A percentile compares a stretch with the other conserved stretches of the same genome.
phyloP scores from a whole-genome alignment of 768 basidiomycete genomes.

The Podaxis mareebaensis region DNA sequence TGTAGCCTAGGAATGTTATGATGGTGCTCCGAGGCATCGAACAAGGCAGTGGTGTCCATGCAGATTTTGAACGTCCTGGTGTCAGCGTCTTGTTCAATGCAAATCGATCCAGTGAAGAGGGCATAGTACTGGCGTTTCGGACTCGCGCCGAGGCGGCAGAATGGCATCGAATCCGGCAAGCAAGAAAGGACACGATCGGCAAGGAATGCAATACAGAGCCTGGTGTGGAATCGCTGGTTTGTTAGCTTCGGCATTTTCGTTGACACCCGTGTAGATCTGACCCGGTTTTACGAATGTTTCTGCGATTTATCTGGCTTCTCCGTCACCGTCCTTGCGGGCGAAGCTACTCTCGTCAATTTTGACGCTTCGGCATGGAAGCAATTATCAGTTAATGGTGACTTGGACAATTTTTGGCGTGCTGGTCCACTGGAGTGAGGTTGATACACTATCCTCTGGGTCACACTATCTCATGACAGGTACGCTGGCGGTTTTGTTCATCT shows the following conservation, averaged over 20 bases:
- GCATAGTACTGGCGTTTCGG: background rate
- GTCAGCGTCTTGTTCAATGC: slow-evolving; percentile 1
- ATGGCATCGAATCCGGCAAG: background rate
- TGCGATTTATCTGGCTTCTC: background rate
- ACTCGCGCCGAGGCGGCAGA: background rate
- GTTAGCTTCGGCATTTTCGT: background rate
- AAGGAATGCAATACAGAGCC: background rate
- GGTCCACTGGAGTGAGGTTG: too few species aligned
- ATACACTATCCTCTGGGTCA: too few species aligned
- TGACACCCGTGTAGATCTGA: background rate
- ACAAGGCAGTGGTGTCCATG: slow-evolving; percentile 5
- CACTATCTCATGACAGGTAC: slow-evolving; percentile 1
- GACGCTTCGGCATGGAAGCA: background rate
- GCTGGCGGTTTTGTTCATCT: background rate
- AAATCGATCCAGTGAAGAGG: background rate
- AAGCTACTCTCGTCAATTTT: background rate
- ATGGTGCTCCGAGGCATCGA: slow-evolving; percentile 1
- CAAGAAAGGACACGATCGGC: background rate
- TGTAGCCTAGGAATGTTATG: background rate
- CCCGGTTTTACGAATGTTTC: background rate
- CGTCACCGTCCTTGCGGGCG: background rate
- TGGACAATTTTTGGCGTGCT: too few species aligned
- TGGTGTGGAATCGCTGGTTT: background rate
- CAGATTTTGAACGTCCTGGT: slow-evolving; percentile 7
- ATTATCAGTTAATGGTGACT: too few species aligned